These are phyloP conservation scores for Colletotrichum graminicola DNA, from an alignment of 2,329 filamentous ascomycete genomes.

Conservation along the genomic window DNA sequence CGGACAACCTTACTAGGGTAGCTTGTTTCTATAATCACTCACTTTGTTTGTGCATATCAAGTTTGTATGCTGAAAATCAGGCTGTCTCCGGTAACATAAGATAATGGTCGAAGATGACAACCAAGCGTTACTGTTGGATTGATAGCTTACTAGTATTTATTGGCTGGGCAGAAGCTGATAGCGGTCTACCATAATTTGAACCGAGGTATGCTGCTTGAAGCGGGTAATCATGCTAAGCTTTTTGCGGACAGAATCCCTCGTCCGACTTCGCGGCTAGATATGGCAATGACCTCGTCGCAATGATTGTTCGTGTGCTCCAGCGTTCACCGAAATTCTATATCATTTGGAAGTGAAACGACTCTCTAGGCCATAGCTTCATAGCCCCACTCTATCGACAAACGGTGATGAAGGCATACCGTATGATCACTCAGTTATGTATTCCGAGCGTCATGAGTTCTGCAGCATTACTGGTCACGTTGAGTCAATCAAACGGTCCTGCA, in stretches of 20 bases:
- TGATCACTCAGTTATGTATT: background rate
- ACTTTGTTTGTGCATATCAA: background rate
- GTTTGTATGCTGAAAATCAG: background rate
- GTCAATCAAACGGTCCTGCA: background rate
- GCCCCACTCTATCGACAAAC: background rate
- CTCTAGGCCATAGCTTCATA: background rate
- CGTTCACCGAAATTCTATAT: background rate
- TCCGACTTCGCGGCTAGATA: background rate
- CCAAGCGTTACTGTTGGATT: background rate
- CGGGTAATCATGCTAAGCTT: too few relatives aligned
- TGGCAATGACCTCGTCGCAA: background rate
- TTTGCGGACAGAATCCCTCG: background rate
- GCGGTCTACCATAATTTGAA: background rate
- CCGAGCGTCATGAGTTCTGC: background rate
- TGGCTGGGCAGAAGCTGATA: background rate
- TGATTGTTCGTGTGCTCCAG: background rate
- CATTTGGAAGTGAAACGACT: background rate
- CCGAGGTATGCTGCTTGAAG: background rate
- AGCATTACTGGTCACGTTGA: background rate
- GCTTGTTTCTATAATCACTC: background rate
- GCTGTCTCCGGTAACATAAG: too few relatives aligned
- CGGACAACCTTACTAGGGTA: background rate
- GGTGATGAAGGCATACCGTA: background rate
- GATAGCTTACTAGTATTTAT: background rate
- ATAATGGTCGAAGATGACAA: background rate